Evolutionary conservation across 306 rosid genomes (phyloP).

Genomic region (Inga laurina): DNA sequence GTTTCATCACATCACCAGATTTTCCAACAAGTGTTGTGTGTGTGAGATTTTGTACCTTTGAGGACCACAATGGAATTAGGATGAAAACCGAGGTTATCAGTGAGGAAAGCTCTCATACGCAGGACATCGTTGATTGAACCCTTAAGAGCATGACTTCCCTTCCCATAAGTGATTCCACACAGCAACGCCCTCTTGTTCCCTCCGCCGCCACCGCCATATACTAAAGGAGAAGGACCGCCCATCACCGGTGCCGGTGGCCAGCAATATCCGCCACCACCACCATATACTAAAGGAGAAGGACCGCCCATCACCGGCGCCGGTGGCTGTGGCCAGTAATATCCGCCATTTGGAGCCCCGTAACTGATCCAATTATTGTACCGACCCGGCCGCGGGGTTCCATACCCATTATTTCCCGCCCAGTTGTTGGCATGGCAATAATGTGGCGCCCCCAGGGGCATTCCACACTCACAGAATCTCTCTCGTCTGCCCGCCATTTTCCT

Average conservation of each 20-base stretch:
- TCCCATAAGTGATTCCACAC: constrained; percentile 11
- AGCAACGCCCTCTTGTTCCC: constrained; percentile 13
- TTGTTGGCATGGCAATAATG: constrained; percentile 7
- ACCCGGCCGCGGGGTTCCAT: not conserved
- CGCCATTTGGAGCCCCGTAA: not conserved
- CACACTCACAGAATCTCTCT: not conserved
- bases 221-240: not conserved
- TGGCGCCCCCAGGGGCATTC: not conserved
- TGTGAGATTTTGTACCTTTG: not conserved
- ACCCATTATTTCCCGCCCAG: not conserved
- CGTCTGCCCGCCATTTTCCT: not conserved
- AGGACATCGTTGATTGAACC: constrained; percentile 4
- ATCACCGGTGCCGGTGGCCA: not conserved
- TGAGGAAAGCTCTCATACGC: constrained; percentile 1
- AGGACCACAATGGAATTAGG: constrained; percentile 10
- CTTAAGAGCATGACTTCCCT: not conserved
- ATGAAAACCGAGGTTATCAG: not conserved
- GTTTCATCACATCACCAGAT: no score
- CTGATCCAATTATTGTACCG: not conserved
- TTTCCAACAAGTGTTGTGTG: no score
- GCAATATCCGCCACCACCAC: not conserved
- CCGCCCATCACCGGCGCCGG: not conserved
- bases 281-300: not conserved
- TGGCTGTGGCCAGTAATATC: not conserved
- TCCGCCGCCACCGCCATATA: not conserved